phyloP scores from a whole-genome alignment of 108 stramenopile genomes.

The Stephanodiscus triporus region DNA sequence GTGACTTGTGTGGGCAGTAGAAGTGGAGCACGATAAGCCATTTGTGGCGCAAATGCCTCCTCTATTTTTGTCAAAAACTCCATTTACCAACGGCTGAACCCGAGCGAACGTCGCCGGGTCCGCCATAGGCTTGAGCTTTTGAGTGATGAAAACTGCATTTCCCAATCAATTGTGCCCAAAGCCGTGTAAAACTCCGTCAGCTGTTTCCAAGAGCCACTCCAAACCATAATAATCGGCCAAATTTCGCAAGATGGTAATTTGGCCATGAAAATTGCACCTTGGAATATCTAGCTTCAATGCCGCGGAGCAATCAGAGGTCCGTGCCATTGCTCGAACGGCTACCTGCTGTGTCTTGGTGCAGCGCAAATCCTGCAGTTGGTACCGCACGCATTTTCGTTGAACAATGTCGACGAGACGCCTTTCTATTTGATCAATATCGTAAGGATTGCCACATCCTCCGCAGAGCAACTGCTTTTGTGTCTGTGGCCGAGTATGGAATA shows the following conservation, averaged over 20 bases:
- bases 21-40: too few relatives aligned
- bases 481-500: background rate
- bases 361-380: slow-evolving; percentile 94
- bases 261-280: slow-evolving; percentile 49
- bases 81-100: too few relatives aligned
- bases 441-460: slow-evolving; percentile 83
- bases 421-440: slow-evolving; percentile 84
- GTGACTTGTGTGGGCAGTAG: too few relatives aligned
- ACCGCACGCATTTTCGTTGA: slow-evolving; percentile 74
- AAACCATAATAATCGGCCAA: slow-evolving; percentile 73
- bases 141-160: too few relatives aligned
- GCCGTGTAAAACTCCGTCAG: slow-evolving; percentile 44
- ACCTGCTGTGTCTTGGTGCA: slow-evolving; percentile 85
- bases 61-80: too few relatives aligned
- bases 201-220: slow-evolving; percentile 67
- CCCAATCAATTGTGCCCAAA: slow-evolving; percentile 4
- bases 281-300: slow-evolving; percentile 78
- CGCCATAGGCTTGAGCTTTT: too few relatives aligned
- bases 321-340: slow-evolving; percentile 53
- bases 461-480: slow-evolving; percentile 85
- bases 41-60: too few relatives aligned
- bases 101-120: too few relatives aligned
- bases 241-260: slow-evolving; percentile 61
- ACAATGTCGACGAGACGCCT: slow-evolving; percentile 78
- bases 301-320: slow-evolving; percentile 69